Percentiles rank a stretch among this genome's conserved stretches.
Evolutionary conservation across 345 rosid genomes (phyloP).

Genomic region (Lepidium africanum): DNA sequence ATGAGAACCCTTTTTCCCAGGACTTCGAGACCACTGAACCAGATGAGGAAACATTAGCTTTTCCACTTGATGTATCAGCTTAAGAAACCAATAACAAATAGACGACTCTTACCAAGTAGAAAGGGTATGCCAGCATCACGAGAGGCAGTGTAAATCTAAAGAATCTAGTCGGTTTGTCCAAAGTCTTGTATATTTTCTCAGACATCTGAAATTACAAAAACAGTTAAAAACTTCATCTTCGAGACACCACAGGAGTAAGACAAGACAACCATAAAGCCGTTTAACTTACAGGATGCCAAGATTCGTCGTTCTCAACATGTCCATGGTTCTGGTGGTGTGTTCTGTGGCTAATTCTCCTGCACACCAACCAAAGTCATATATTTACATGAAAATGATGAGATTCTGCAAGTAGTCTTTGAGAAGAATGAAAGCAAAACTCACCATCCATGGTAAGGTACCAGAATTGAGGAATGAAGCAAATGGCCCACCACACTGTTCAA

Average conservation of each 20-base stretch:
- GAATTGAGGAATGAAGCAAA: slow-evolving; percentile 80
- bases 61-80: background rate
- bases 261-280: background rate
- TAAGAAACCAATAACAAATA: background rate
- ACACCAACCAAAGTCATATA: background rate
- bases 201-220: slow-evolving; percentile 44
- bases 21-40: slow-evolving; percentile 72
- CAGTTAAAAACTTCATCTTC: background rate
- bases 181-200: slow-evolving; percentile 55
- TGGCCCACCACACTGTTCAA: slow-evolving; percentile 79
- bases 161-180: slow-evolving; percentile 34
- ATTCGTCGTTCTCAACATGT: slow-evolving; percentile 91
- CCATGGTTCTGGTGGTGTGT: slow-evolving; percentile 97
- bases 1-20: slow-evolving; percentile 89
- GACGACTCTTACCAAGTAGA: slow-evolving; percentile 61
- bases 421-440: slow-evolving; percentile 28
- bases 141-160: slow-evolving; percentile 80
- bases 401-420: background rate
- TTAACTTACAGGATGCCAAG: slow-evolving; percentile 75
- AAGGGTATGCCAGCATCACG: slow-evolving; percentile 86
- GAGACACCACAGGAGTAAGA: background rate
- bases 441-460: slow-evolving; percentile 98
- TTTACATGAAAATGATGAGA: background rate
- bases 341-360: slow-evolving; percentile 94
- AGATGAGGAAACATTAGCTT: slow-evolving; percentile 4